Conservation (phyloP, 2,329 filamentous ascomycete species). For the Phaeosphaeria sp. region DNA sequence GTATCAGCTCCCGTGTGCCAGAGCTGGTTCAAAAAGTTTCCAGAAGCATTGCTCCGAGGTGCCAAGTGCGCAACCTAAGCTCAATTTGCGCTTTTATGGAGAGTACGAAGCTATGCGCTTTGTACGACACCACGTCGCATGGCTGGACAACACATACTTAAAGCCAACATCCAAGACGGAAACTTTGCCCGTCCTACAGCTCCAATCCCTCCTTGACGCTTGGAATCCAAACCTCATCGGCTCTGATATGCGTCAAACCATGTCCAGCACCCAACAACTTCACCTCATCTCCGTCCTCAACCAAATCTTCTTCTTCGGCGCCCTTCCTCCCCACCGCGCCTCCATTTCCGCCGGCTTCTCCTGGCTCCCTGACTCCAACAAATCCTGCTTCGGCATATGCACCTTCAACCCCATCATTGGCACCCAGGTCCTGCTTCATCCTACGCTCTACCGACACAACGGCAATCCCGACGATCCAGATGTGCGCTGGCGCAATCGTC, state of each 20-base stretch:
- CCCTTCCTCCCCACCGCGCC: constrained; percentile 11
- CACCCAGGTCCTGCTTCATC: constrained; percentile 20
- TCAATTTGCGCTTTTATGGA: constrained; percentile 15
- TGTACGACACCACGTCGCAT: constrained; percentile 20
- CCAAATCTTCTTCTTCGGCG: constrained; percentile 16
- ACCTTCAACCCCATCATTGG: constrained; percentile 19
- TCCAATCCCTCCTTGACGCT: constrained; percentile 9
- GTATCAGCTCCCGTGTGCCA: neutral
- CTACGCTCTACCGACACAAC: constrained; percentile 13
- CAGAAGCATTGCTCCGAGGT: neutral
- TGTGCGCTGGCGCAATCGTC: constrained; percentile 7
- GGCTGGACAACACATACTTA: constrained; percentile 19
- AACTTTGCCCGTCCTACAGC: constrained; percentile 6
- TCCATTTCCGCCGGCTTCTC: constrained; percentile 13
- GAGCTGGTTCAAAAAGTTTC: neutral
- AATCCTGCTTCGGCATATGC: constrained; percentile 16
- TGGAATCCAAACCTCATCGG: constrained; percentile 16
- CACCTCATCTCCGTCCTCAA: constrained; percentile 17
- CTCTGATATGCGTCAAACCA: constrained; percentile 10
- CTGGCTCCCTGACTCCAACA: constrained; percentile 8
- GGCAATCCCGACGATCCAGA: constrained; percentile 1
- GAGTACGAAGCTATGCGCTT: constrained; percentile 23
- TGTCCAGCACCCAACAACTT: constrained; percentile 12
- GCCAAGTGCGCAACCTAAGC: neutral
- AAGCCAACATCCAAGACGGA: constrained; percentile 1